These are phyloP conservation scores for Penicillium daleae DNA, from an alignment of 495 filamentous ascomycete genomes.

Conservation along the genomic window DNA sequence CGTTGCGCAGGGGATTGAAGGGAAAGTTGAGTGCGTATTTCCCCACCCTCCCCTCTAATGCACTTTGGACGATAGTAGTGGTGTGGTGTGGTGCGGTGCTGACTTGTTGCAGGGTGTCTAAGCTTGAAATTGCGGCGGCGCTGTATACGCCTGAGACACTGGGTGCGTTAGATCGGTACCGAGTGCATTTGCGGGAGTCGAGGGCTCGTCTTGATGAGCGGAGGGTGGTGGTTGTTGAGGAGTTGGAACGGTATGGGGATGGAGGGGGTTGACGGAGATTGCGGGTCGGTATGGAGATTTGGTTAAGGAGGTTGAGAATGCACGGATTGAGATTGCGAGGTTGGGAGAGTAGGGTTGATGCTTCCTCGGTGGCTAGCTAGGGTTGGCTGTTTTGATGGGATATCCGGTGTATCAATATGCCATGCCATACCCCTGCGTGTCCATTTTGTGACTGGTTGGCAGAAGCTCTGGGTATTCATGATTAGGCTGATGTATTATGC, in stretches of 20 bases:
- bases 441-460: background rate
- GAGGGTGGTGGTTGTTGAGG: constrained; percentile 44
- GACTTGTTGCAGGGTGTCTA: constrained; percentile 38
- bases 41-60: no score
- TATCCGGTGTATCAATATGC: background rate
- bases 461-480: background rate
- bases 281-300: constrained; percentile 59
- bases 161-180: constrained; percentile 60
- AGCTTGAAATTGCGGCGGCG: constrained; percentile 43
- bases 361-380: no score
- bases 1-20: constrained; percentile 57
- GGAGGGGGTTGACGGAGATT: constrained; percentile 58
- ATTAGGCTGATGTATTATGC: no score
- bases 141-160: constrained; percentile 62
- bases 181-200: constrained; percentile 55
- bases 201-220: constrained; percentile 52
- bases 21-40: constrained; percentile 54
- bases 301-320: constrained; percentile 62
- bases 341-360: constrained; percentile 36
- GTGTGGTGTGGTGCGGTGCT: background rate
- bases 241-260: constrained; percentile 59
- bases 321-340: constrained; percentile 59
- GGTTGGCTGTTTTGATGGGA: background rate
- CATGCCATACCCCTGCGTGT: background rate
- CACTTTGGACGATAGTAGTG: no score